Conservation (phyloP, 331 rosid genomes). For the Arachis monticola region DNA sequence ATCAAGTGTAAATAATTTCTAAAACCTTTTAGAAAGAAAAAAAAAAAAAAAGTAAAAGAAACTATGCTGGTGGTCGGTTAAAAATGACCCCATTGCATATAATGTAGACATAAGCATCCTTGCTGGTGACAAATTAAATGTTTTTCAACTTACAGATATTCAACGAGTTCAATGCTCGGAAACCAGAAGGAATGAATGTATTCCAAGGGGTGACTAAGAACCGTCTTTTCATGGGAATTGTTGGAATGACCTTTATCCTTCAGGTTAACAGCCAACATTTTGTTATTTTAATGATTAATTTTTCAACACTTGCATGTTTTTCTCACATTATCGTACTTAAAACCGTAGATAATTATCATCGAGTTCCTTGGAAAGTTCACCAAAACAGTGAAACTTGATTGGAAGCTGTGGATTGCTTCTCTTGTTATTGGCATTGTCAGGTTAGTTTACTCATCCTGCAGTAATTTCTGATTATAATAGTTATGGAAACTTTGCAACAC, state of each 20-base stretch:
- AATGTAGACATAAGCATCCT: neutral
- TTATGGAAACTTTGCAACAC: neutral
- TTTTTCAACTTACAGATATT: conserved; percentile 63
- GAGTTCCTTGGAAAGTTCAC: conserved; percentile 89
- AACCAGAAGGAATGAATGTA: conserved; percentile 89
- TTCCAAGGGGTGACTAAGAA: conserved; percentile 83
- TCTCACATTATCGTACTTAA: conserved; percentile 9
- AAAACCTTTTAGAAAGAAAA: no score
- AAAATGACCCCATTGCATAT: no score
- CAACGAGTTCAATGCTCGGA: conserved; percentile 96
- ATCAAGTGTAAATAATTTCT: no score
- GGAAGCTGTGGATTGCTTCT: conserved; percentile 75
- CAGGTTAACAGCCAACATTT: conserved; percentile 58
- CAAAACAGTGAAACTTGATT: conserved; percentile 66
- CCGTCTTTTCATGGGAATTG: conserved; percentile 74
- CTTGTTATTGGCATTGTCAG: conserved; percentile 63
- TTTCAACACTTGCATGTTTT: conserved; percentile 18
- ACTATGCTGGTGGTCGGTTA: neutral
- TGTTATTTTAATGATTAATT: neutral
- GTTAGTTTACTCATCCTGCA: conserved; percentile 49
- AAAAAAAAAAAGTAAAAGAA: neutral
- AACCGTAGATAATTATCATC: conserved; percentile 67
- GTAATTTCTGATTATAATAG: neutral
- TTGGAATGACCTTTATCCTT: conserved; percentile 70
- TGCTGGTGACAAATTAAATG: neutral